Conservation (phyloP, 163 green algal species). For the Coccomyxa subellipsoidea region DNA sequence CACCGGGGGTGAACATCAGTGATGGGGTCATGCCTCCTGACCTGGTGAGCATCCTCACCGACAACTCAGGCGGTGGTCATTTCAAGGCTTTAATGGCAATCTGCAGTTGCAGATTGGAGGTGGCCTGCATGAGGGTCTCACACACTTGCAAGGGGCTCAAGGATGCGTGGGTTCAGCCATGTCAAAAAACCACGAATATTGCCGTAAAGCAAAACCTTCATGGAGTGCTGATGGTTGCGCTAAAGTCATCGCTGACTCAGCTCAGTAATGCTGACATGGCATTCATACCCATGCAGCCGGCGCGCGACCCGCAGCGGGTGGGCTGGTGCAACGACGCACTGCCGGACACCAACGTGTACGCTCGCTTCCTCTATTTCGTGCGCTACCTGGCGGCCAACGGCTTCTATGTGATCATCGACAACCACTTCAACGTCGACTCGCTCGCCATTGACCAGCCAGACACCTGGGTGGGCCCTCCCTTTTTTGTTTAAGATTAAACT, state of each 20-base stretch:
- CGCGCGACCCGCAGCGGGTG: neutral
- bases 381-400: slow-evolving; percentile 33
- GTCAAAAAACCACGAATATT: too few species aligned
- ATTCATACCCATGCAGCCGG: neutral
- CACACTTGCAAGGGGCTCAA: too few species aligned
- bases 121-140: too few species aligned
- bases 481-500: neutral
- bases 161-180: too few species aligned
- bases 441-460: neutral
- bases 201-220: too few species aligned
- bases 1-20: neutral
- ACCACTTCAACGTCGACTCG: slow-evolving; percentile 31
- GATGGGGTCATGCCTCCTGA: neutral
- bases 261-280: too few species aligned
- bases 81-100: too few species aligned
- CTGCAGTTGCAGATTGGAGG: too few species aligned
- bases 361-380: slow-evolving; percentile 33
- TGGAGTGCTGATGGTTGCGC: too few species aligned
- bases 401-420: slow-evolving; percentile 38
- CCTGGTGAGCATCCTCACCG: neutral
- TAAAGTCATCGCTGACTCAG: too few species aligned
- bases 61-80: neutral
- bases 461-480: neutral
- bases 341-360: slow-evolving; percentile 21
- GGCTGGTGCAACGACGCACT: slow-evolving; percentile 32